Base-by-base conservation (phyloP, 2,329 filamentous ascomycete species). In the Berkeleyomyces rouxiae region DNA sequence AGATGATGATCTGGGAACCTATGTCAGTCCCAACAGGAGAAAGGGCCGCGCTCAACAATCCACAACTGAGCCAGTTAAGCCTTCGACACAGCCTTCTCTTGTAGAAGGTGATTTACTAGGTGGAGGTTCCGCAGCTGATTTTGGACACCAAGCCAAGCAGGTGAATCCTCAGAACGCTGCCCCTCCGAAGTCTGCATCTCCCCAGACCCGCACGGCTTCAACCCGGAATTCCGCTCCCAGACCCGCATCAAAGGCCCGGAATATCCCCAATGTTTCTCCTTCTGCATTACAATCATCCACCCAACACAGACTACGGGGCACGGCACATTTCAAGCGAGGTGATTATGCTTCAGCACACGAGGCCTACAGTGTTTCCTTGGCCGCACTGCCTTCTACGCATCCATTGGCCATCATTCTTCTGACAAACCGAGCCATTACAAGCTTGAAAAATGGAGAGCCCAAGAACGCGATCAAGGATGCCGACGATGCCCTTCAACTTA, bases 291-390 rank as follows among this genome's bases (percentile, higher is more conserved):
- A 86, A 66, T 82, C 82, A 3, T 96, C 90, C 7, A 86, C 86
- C n/a, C 80, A 82, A 57, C 83, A 93, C 68, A 87, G 93, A 11
- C 79, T 86, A 58, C 84, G 85, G 66, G 93, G 92, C 16, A 89
- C 90, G 7, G 86, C 87, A 61, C 88, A 95, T 67, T 97, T 96
- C 76, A 97, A 96, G 74, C 84, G 89, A 43, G 93, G 93, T 42
- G 93, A 99, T 72, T 99, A 90, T 72, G 86, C 88, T 16, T 81
- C 87, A 7, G 93, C 93, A 0, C 90, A 96, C 69, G 79, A 83
- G 23, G 85, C 87, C 0, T 99, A 97, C 72, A 84, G 87, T 0
- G 81, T 82, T 39, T 90, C 93, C 1, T 77, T 99, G 2, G 76
- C 80, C 0, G 82, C 83, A 44, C 78, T 99, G 40, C 93, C 93